Conservation (phyloP, 352 stramenopile genomes). For the Peronosclerospora sorghi region DNA sequence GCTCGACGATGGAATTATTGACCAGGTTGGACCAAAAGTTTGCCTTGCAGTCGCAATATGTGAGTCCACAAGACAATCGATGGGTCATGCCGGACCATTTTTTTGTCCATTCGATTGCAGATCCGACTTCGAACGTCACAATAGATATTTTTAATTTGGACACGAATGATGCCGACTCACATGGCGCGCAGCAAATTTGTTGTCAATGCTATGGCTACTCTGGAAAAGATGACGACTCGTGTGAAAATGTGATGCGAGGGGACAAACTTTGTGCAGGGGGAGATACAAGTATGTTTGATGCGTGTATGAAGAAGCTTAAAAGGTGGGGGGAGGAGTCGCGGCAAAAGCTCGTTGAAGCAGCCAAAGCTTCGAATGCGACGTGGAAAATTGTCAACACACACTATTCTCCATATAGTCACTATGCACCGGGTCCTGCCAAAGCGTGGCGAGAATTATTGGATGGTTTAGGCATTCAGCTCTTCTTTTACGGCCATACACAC, state of each 20-base stretch:
- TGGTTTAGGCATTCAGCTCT: constrained; percentile 45
- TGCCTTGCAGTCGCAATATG: constrained; percentile 60
- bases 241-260: constrained; percentile 41
- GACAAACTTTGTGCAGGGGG: constrained; percentile 40
- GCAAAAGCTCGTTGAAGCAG: constrained; percentile 34
- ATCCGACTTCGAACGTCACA: constrained; percentile 41
- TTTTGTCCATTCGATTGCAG: constrained; percentile 59
- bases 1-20: constrained; percentile 31
- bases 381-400: constrained; percentile 84
- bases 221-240: constrained; percentile 32
- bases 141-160: constrained; percentile 85
- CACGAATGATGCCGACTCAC: constrained; percentile 61
- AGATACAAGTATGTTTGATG: constrained; percentile 51
- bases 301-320: constrained; percentile 56
- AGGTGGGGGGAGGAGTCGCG: constrained; percentile 51
- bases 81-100: constrained; percentile 80
- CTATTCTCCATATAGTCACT: constrained; percentile 76
- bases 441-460: constrained; percentile 50
- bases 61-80: constrained; percentile 65
- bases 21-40: constrained; percentile 56
- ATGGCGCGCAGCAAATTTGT: constrained; percentile 60
- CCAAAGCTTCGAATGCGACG: constrained; percentile 50
- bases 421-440: constrained; percentile 29
- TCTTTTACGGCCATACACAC: constrained; percentile 62
- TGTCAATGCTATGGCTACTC: constrained; percentile 78